A percentile compares a stretch with the other conserved stretches of the same genome.
These are phyloP conservation scores for Aplosporella prunicola DNA, from an alignment of 2,329 filamentous ascomycete genomes.

Conservation along the genomic window DNA sequence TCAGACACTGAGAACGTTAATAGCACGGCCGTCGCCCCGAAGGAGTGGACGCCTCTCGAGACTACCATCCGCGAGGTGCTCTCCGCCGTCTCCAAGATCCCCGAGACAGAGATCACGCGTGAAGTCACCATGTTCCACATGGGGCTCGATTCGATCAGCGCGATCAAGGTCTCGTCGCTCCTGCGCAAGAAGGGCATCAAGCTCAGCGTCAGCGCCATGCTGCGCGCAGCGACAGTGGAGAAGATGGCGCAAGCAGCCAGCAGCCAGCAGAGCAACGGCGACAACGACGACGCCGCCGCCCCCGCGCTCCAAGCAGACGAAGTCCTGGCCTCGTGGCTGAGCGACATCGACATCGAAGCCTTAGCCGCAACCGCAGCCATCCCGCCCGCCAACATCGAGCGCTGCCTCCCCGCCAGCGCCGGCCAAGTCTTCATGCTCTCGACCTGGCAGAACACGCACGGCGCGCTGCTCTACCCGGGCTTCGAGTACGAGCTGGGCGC, in stretches of 20 bases:
- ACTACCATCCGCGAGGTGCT: conserved; percentile 38
- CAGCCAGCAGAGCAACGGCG: conserved; percentile 4
- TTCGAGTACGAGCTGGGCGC: conserved; percentile 54
- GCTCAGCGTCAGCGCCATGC: conserved; percentile 61
- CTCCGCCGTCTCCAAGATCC: conserved; percentile 50
- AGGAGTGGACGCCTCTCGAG: conserved; percentile 27
- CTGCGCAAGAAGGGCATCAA: conserved; percentile 54
- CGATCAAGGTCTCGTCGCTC: conserved; percentile 70
- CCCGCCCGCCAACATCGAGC: conserved; percentile 39
- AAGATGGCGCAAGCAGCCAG: conserved; percentile 48
- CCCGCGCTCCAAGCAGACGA: neutral
- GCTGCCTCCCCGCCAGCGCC: conserved; percentile 58
- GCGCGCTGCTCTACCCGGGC: conserved; percentile 61
- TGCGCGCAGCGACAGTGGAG: conserved; percentile 54
- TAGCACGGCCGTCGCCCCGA: too few species aligned
- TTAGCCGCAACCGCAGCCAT: conserved; percentile 38
- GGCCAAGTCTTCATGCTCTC: conserved; percentile 76
- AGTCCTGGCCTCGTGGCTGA: conserved; percentile 20
- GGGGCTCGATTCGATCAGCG: conserved; percentile 83
- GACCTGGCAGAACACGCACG: conserved; percentile 59
- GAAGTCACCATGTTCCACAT: conserved; percentile 68
- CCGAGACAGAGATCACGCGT: conserved; percentile 48
- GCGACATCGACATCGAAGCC: conserved; percentile 26
- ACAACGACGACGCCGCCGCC: neutral
- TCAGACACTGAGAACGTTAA: neutral